Conservation (phyloP, 345 rosid genomes). For the Linum tenue region DNA sequence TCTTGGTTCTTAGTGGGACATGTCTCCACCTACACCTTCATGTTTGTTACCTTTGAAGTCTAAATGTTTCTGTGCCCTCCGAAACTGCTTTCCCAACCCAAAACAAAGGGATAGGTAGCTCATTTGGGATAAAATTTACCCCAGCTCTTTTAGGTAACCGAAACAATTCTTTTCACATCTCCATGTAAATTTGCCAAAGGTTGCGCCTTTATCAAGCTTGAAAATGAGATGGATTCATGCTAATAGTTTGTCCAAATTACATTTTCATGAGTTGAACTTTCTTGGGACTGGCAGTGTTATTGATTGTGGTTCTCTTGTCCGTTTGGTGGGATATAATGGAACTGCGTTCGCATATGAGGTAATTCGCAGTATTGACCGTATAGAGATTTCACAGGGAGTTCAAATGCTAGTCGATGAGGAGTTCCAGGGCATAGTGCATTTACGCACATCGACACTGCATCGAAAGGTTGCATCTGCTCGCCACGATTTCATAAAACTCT, state of each 20-base stretch:
- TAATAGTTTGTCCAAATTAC: background rate
- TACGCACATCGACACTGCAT: conserved; percentile 84
- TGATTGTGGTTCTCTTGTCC: too few relatives aligned
- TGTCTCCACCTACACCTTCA: background rate
- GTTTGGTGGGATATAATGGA: too few relatives aligned
- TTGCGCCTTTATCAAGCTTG: background rate
- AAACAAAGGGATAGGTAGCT: too few relatives aligned
- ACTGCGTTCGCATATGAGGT: too few relatives aligned
- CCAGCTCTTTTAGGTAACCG: too few relatives aligned
- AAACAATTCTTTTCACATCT: background rate
- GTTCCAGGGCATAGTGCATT: conserved; percentile 80
- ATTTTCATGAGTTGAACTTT: background rate
- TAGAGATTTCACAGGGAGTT: conserved; percentile 57
- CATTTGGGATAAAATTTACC: background rate
- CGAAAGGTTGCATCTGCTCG: conserved; percentile 86
- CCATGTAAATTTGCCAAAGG: background rate
- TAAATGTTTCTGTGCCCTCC: background rate
- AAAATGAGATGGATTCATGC: background rate
- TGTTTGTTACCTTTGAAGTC: background rate
- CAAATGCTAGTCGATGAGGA: conserved; percentile 84
- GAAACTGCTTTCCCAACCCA: background rate
- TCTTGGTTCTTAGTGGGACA: background rate
- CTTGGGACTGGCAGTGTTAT: background rate
- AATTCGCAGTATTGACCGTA: background rate
- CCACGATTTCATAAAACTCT: conserved; percentile 80